These are phyloP conservation scores for Malus hybrid DNA, from an alignment of 331 rosid species.

Conservation along the genomic window DNA sequence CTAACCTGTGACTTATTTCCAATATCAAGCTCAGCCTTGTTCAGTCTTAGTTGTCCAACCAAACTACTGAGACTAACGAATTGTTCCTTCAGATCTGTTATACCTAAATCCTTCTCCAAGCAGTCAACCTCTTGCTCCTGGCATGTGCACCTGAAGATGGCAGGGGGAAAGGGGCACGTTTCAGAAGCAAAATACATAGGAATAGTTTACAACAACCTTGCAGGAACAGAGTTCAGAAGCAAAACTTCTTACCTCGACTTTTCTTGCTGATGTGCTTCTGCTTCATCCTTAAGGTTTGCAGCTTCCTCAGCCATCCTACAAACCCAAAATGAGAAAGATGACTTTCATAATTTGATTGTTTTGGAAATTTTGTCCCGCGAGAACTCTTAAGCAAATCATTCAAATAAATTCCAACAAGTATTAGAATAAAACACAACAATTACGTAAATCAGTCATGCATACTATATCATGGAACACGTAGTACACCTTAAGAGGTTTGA, in stretches of 20 bases:
- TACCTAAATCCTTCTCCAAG: constrained; percentile 41
- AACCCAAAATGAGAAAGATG: constrained; percentile 13
- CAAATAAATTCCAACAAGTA: neutral
- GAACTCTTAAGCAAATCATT: neutral
- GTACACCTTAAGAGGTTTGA: neutral
- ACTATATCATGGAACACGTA: neutral
- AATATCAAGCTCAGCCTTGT: constrained; percentile 35
- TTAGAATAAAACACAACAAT: neutral
- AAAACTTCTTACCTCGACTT: constrained; percentile 37
- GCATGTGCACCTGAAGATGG: constrained; percentile 36
- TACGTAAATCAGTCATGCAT: neutral
- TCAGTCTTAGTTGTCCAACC: constrained; percentile 50
- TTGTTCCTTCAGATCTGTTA: constrained; percentile 66
- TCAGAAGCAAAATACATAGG: neutral
- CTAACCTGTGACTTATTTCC: constrained; percentile 51
- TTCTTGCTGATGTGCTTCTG: constrained; percentile 52
- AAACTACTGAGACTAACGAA: constrained; percentile 39
- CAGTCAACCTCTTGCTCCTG: constrained; percentile 41
- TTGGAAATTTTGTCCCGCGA: neutral
- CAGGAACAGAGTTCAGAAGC: neutral
- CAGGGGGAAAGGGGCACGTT: neutral
- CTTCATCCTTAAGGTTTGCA: constrained; percentile 62
- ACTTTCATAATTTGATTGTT: neutral
- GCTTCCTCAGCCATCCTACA: constrained; percentile 76
- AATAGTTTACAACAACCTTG: constrained; percentile 7